These are phyloP conservation scores for Triticum urartu DNA, from an alignment of 176 grass and related monocot species.

Conservation along the genomic window DNA sequence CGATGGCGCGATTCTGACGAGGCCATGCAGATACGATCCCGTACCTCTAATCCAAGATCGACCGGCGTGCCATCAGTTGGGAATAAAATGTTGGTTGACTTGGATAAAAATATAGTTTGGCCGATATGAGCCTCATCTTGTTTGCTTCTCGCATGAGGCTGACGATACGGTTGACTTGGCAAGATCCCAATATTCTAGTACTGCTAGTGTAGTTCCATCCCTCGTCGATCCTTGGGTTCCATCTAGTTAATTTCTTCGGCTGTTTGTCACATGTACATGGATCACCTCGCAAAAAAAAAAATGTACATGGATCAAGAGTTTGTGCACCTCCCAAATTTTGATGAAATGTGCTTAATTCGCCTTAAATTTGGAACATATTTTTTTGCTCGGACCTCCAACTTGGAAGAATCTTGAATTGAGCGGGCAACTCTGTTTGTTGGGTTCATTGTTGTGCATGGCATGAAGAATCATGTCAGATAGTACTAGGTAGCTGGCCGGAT, in stretches of 20 bases:
- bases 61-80: neutral
- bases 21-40: constrained; percentile 6
- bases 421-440: neutral
- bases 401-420: neutral
- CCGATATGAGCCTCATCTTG: constrained; percentile 18
- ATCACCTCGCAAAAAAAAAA: neutral
- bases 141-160: constrained; percentile 28
- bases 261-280: constrained; percentile 39
- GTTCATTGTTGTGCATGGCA: neutral
- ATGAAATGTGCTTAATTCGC: neutral
- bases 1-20: constrained; percentile 24
- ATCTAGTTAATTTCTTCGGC: neutral
- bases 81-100: constrained; percentile 39
- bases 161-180: constrained; percentile 12
- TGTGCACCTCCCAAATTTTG: constrained; percentile 28
- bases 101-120: neutral
- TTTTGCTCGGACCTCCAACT: neutral
- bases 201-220: neutral
- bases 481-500: too few species aligned
- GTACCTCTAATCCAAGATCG: neutral
- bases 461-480: too few species aligned
- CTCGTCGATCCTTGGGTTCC: neutral
- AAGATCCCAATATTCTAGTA: neutral
- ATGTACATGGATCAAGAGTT: constrained; percentile 47
- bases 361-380: too few species aligned